Conservation (phyloP, 768 basidiomycete genomes). For the Ephemerocybe angulata region DNA sequence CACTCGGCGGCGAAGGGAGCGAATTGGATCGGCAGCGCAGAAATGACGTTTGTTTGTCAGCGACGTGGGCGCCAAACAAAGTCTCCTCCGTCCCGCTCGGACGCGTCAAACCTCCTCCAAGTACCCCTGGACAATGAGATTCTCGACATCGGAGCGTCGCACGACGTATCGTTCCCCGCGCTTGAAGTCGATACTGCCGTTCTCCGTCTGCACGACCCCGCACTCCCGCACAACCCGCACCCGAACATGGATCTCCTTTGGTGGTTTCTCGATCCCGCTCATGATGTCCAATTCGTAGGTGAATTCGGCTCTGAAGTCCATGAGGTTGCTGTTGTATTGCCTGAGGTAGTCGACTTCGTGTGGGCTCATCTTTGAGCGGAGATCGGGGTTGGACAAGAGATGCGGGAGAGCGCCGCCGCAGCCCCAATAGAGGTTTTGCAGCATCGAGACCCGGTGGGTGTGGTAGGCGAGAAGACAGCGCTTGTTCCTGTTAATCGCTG, state of each 20-base stretch:
- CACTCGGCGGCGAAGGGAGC: no score
- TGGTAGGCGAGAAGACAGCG: slow-evolving; percentile 96
- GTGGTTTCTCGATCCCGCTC: slow-evolving; percentile 76
- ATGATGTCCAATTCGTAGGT: slow-evolving; percentile 86
- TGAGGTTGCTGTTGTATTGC: slow-evolving; percentile 73
- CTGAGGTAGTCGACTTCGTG: slow-evolving; percentile 66
- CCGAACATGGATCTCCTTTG: slow-evolving; percentile 84
- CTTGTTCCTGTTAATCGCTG: slow-evolving; percentile 88
- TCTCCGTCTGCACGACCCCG: slow-evolving; percentile 88
- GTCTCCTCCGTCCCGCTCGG: neutral
- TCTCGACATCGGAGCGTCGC: slow-evolving; percentile 84
- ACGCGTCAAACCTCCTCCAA: slow-evolving; percentile 70
- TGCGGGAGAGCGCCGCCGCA: slow-evolving; percentile 85
- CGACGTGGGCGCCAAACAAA: neutral
- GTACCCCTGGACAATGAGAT: slow-evolving; percentile 90
- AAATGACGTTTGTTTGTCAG: slow-evolving; percentile 3
- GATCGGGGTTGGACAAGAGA: slow-evolving; percentile 63
- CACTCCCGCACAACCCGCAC: slow-evolving; percentile 87
- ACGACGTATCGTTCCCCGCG: slow-evolving; percentile 91
- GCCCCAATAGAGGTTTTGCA: slow-evolving; percentile 88
- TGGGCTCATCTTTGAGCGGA: slow-evolving; percentile 58
- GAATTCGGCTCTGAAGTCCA: slow-evolving; percentile 82
- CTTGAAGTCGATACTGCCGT: slow-evolving; percentile 86
- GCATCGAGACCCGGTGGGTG: slow-evolving; percentile 74
- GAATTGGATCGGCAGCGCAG: neutral